A percentile compares a stretch with the other conserved stretches of the same genome.
These are phyloP conservation scores for Sphagnum tenellum DNA, from an alignment of 225 moss, liverwort and hornwort species.

Conservation along the genomic window DNA sequence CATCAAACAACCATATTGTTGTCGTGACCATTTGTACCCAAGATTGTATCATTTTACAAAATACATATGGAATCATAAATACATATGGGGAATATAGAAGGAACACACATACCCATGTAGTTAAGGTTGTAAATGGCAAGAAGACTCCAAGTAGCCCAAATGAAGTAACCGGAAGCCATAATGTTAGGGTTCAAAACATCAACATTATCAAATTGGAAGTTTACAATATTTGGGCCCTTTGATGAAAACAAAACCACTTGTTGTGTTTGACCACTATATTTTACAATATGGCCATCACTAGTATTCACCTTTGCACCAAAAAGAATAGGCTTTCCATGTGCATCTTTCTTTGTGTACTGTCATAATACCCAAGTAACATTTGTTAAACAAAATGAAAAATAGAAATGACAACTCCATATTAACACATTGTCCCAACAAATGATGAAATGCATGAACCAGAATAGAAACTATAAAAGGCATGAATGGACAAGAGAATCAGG, in stretches of 20 bases:
- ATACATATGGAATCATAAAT: too few species aligned
- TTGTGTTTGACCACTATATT: conserved; percentile 36
- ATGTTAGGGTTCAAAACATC: conserved; percentile 82
- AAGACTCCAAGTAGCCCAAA: conserved; percentile 74
- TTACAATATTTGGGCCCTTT: conserved; percentile 63
- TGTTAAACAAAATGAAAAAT: too few species aligned
- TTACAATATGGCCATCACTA: conserved; percentile 38
- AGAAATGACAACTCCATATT: too few species aligned
- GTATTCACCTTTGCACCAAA: conserved; percentile 56
- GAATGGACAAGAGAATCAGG: too few species aligned
- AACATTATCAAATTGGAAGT: conserved; percentile 53
- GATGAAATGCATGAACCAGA: too few species aligned
- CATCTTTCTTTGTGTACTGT: conserved; percentile 32
- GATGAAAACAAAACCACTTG: conserved; percentile 72
- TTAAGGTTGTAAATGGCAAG: conserved; percentile 41
- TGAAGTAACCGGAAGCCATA: conserved; percentile 61
- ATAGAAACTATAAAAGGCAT: too few species aligned
- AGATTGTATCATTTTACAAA: too few species aligned
- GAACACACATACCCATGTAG: too few species aligned
- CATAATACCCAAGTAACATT: conserved; percentile 53
- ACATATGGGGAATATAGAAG: too few species aligned
- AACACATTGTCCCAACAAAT: too few species aligned
- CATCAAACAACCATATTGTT: too few species aligned
- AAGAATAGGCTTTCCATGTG: conserved; percentile 19
- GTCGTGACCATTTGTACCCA: too few species aligned